phyloP scores from a whole-genome alignment of 805 yeast genomes.

The Schizosaccharomyces cryophilus region DNA sequence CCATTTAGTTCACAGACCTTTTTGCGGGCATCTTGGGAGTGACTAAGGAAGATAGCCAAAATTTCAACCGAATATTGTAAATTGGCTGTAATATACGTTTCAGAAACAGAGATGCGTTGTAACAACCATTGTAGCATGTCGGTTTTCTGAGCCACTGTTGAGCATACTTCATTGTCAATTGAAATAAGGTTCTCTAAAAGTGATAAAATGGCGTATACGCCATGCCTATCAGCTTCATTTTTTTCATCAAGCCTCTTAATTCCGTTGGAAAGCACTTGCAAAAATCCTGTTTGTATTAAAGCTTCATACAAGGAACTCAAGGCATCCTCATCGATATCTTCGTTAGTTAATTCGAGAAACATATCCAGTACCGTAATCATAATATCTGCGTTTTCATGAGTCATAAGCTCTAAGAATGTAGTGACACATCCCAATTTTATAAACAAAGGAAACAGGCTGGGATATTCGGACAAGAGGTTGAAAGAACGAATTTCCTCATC shows the following conservation, averaged over 20 bases:
- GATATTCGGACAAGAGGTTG: constrained; percentile 6
- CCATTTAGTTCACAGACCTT: constrained; percentile 5
- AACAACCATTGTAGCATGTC: constrained; percentile 8
- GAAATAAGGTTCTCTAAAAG: constrained; percentile 8
- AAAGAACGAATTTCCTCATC: constrained; percentile 6
- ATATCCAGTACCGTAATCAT: constrained; percentile 7
- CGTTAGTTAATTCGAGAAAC: constrained; percentile 8
- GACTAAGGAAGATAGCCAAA: constrained; percentile 8
- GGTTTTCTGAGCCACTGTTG: constrained; percentile 3
- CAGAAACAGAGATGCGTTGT: constrained; percentile 6
- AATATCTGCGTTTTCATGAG: constrained; percentile 9
- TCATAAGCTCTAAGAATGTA: constrained; percentile 4
- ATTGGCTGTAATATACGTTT: constrained; percentile 7
- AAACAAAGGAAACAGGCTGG: constrained; percentile 7
- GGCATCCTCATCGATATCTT: constrained; percentile 5
- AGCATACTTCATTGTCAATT: neutral
- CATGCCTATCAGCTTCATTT: constrained; percentile 7
- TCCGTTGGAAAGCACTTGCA: constrained; percentile 5
- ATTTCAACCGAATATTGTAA: constrained; percentile 10
- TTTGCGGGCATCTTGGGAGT: constrained; percentile 4
- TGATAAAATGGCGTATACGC: constrained; percentile 7
- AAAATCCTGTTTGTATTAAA: constrained; percentile 2
- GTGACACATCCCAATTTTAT: constrained; percentile 5
- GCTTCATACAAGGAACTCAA: neutral
- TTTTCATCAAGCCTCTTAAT: constrained; percentile 7